phyloP scores from a whole-genome alignment of 768 basidiomycete genomes.

The Scleroderma citrinum region DNA sequence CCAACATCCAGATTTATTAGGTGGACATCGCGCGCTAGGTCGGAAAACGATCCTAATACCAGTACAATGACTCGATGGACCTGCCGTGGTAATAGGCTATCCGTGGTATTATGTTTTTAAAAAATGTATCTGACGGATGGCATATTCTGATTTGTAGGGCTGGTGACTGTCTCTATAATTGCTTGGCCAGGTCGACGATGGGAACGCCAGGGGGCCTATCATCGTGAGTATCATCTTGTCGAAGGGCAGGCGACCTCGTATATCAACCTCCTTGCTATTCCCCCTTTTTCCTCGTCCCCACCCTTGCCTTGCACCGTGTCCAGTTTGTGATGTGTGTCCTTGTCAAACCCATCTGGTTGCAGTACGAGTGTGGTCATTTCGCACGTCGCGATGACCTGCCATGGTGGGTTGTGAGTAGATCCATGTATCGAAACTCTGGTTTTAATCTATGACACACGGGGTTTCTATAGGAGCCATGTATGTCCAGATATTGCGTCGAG shows the following conservation, averaged over 20 bases:
- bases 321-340: constrained; percentile 1
- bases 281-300: neutral
- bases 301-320: neutral
- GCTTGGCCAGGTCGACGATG: neutral
- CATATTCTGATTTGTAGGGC: neutral
- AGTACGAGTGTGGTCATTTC: constrained; percentile 5
- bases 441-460: neutral
- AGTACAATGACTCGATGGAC: neutral
- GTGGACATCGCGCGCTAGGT: neutral
- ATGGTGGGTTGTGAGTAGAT: constrained; percentile 8
- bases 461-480: constrained; percentile 1
- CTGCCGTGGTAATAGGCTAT: neutral
- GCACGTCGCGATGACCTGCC: neutral
- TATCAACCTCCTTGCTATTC: neutral
- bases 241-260: neutral
- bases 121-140: too few species aligned
- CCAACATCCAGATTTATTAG: neutral
- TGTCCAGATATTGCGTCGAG: neutral
- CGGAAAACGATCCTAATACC: neutral
- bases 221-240: neutral
- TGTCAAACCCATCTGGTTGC: constrained; percentile 6
- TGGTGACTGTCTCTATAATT: neutral
- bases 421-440: neutral
- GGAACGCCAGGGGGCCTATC: neutral
- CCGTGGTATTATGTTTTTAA: neutral